Percentiles rank a stretch among this genome's conserved stretches.
Evolutionary conservation across 2,329 filamentous ascomycete species (phyloP).

Genomic region (Metarhizium humberi): DNA sequence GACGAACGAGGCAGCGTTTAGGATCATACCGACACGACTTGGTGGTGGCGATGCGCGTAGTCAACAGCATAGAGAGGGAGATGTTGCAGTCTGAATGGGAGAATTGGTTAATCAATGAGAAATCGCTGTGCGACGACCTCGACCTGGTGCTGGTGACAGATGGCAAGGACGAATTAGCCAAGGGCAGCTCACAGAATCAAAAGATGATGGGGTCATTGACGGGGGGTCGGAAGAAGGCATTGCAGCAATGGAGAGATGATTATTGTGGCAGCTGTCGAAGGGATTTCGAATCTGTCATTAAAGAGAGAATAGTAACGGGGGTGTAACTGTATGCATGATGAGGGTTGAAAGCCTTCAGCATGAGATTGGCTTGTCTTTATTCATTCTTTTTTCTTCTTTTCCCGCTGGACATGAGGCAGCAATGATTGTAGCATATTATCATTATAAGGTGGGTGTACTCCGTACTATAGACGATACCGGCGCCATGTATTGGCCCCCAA

Average conservation of each 20-base stretch:
- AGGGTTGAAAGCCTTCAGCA: no score
- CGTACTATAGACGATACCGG: no score
- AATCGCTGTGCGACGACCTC: conserved; percentile 60
- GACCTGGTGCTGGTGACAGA: conserved; percentile 31
- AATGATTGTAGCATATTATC: no score
- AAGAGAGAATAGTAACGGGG: conserved; percentile 18
- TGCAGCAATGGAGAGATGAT: conserved; percentile 40
- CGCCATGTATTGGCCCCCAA: no score
- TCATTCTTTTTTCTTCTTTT: no score
- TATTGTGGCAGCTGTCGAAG: conserved; percentile 48
- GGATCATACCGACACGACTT: conserved; percentile 83
- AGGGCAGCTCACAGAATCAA: conserved; percentile 17
- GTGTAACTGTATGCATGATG: conserved; percentile 4
- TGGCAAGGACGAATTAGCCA: conserved; percentile 9
- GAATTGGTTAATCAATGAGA: conserved; percentile 80
- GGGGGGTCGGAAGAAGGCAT: conserved; percentile 21
- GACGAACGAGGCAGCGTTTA: conserved; percentile 72
- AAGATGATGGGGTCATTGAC: conserved; percentile 22
- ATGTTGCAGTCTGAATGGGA: conserved; percentile 86
- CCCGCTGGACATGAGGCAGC: no score
- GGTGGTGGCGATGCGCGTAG: conserved; percentile 78
- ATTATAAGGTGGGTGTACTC: no score
- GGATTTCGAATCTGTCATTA: conserved; percentile 28
- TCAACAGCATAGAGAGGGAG: conserved; percentile 83
- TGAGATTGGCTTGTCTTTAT: no score